Evolutionary conservation across 2,329 filamentous ascomycete species (phyloP), one percentile per base, ranked within the genome.

Genomic region (Colletotrichum coccodes): DNA sequence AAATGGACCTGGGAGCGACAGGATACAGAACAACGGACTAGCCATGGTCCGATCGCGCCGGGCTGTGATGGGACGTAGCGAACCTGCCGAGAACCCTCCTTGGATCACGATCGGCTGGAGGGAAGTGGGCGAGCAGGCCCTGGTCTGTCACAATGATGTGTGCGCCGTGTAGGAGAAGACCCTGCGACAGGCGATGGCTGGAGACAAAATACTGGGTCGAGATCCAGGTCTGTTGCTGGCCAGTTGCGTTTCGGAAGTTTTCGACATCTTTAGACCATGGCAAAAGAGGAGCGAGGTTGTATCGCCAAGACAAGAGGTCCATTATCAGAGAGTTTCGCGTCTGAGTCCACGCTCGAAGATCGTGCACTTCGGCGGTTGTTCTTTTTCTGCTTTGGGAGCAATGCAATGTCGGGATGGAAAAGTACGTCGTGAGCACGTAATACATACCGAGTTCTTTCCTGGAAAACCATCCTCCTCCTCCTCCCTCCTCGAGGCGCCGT

Each of bases 81-180:
- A 63, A 47, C 26, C 30, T 49, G 36, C 12, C 23, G 28, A 47
- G 57, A 23, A 18, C 9, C 26, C 30, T 40, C 18, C 18, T 32
- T 7, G 60, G 32, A 58, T 67, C 34, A 63, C 50, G 42, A 67
- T 67, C 52, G 28, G 42, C 26, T 36, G 11, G 26, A 23, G 6
- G 18, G 32, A 42, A 36, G 28, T 34, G 9, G 32, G 32, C 34
- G 23, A 40, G 21, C 34, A 50, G 40, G 50, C 21, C 8, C 36
- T 18, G 26, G 40, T 32, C 54, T 4, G 30, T 40, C 32, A 50
- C 32, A 26, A 50, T 21, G 16, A 49, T 52, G 28, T 50, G 47
- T n/a, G 8, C 16, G n/a, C 44, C 28, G 34, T 14, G 18, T 30
- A 7, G 57, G 44, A 49, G 42, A 21, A 16, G 32, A 44, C n/a